phyloP scores from a whole-genome alignment of 2,329 filamentous ascomycete species.

The Aureobasidium sp. region DNA sequence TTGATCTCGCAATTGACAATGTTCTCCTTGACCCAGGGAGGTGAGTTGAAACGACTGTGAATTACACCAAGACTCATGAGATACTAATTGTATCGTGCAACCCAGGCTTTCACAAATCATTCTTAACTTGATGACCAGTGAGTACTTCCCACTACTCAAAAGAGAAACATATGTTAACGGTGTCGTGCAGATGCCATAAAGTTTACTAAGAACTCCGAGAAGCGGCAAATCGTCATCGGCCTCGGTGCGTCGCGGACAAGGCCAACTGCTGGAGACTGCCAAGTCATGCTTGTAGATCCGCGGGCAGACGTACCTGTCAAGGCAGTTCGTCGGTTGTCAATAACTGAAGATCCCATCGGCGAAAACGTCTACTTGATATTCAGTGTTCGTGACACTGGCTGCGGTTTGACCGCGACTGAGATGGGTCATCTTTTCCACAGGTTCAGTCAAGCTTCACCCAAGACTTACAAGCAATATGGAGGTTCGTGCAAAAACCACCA shows the following conservation, averaged over 20 bases:
- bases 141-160: slow-evolving; percentile 27
- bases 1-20: slow-evolving; percentile 34
- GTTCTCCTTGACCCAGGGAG: slow-evolving; percentile 41
- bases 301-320: slow-evolving; percentile 22
- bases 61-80: no score
- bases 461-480: slow-evolving; percentile 32
- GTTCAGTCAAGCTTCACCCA: slow-evolving; percentile 48
- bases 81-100: no score
- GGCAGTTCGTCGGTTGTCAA: slow-evolving; percentile 10
- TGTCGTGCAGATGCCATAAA: slow-evolving; percentile 46
- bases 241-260: slow-evolving; percentile 37
- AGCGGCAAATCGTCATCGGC: slow-evolving; percentile 41
- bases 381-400: slow-evolving; percentile 39
- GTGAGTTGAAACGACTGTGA: background rate
- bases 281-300: slow-evolving; percentile 35
- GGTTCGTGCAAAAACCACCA: slow-evolving; percentile 54
- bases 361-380: slow-evolving; percentile 40
- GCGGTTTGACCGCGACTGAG: slow-evolving; percentile 37
- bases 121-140: slow-evolving; percentile 27
- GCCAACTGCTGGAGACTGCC: slow-evolving; percentile 35
- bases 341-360: slow-evolving; percentile 25
- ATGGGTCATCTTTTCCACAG: slow-evolving; percentile 65
- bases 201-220: slow-evolving; percentile 39
- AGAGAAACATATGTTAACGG: slow-evolving; percentile 36
- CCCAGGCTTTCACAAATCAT: slow-evolving; percentile 37